These are phyloP conservation scores for Fusarium musae DNA, from an alignment of 2,329 filamentous ascomycete species.

Conservation along the genomic window DNA sequence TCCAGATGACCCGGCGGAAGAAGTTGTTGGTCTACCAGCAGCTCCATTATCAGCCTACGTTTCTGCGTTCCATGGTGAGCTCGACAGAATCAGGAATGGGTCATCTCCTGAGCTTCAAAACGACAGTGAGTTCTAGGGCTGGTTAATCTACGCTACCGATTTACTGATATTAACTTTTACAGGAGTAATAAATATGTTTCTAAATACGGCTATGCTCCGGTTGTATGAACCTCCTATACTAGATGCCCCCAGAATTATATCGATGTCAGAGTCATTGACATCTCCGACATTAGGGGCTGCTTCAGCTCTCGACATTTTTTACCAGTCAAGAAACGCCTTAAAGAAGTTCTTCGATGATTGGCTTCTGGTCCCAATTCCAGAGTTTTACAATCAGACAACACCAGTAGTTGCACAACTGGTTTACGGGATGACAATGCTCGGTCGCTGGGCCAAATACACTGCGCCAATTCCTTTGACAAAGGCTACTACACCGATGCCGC, in stretches of 20 bases:
- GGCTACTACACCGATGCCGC: constrained; percentile 41
- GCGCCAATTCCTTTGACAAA: constrained; percentile 49
- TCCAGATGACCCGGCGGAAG: constrained; percentile 50
- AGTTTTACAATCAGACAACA: constrained; percentile 60
- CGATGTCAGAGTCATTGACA: constrained; percentile 57
- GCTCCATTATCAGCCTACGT: constrained; percentile 59
- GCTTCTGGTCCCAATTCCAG: constrained; percentile 54
- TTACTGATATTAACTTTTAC: not conserved
- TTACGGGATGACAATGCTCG: constrained; percentile 62
- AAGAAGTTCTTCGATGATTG: constrained; percentile 62
- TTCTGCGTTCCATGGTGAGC: constrained; percentile 57
- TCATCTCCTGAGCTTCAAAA: constrained; percentile 50
- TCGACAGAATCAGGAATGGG: constrained; percentile 54
- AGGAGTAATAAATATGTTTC: constrained; percentile 55
- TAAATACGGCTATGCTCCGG: constrained; percentile 55
- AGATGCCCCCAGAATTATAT: constrained; percentile 54
- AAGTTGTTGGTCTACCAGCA: constrained; percentile 49
- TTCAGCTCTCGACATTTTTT: constrained; percentile 61
- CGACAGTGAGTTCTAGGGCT: constrained; percentile 49
- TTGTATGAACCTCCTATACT: constrained; percentile 61
- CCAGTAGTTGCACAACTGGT: constrained; percentile 58
- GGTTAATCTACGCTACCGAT: accelerated
- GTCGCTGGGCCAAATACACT: constrained; percentile 61
- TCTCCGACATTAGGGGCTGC: constrained; percentile 51
- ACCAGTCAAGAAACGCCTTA: constrained; percentile 59